Evolutionary conservation across 768 basidiomycete genomes (phyloP).

Genomic region (Boletus vinaceobasis): DNA sequence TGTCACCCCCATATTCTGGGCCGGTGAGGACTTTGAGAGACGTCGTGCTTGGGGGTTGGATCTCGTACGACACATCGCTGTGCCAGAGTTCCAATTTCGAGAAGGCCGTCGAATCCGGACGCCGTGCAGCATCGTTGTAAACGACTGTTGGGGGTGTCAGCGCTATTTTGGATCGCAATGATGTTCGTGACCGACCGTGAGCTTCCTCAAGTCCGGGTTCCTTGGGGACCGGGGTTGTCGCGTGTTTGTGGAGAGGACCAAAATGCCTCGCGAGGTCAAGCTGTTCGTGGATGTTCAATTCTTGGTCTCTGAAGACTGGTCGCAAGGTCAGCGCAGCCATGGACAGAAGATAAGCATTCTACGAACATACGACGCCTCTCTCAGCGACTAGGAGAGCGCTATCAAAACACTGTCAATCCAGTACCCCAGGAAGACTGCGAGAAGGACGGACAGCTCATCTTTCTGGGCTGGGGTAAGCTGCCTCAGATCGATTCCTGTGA

Average conservation of each 20-base stretch:
- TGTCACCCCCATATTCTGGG: slow-evolving; percentile 75
- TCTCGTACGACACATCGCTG: slow-evolving; percentile 77
- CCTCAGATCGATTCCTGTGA: slow-evolving; percentile 68
- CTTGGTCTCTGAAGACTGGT: slow-evolving; percentile 73
- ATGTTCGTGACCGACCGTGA: slow-evolving; percentile 45
- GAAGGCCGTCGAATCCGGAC: slow-evolving; percentile 62
- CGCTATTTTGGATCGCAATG: background rate
- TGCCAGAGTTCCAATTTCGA: slow-evolving; percentile 79
- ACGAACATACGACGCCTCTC: slow-evolving; percentile 71
- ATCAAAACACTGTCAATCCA: slow-evolving; percentile 10
- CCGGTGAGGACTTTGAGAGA: slow-evolving; percentile 71
- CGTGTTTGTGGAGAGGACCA: slow-evolving; percentile 78
- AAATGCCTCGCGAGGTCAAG: slow-evolving; percentile 69
- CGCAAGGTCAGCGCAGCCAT: background rate
- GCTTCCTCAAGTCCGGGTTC: slow-evolving; percentile 73
- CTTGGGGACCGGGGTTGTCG: slow-evolving; percentile 71
- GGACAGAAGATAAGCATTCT: background rate
- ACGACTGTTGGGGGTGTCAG: slow-evolving; percentile 46
- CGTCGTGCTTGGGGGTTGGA: slow-evolving; percentile 77
- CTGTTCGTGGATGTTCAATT: slow-evolving; percentile 63
- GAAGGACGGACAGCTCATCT: slow-evolving; percentile 64
- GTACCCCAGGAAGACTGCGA: background rate
- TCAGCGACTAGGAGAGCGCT: slow-evolving; percentile 75
- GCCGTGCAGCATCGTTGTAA: slow-evolving; percentile 62
- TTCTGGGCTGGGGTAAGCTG: slow-evolving; percentile 66